Conservation (phyloP, 352 stramenopile species). For the Phytophthora melonis region DNA sequence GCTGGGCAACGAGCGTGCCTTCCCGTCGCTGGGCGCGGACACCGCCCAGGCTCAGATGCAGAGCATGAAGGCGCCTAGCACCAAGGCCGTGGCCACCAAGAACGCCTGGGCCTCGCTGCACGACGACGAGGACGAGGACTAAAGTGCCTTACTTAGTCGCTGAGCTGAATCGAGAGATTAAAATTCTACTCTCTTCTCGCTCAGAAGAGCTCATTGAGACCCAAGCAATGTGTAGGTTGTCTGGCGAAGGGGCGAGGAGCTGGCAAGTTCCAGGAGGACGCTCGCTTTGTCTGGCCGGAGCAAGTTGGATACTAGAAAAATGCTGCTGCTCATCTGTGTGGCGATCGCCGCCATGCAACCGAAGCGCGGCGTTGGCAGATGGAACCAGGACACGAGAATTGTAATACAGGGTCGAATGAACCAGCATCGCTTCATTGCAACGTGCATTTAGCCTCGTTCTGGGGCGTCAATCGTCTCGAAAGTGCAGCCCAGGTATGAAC, state of each 20-base stretch:
- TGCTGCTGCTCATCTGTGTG: constrained; percentile 22
- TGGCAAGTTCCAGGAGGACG: constrained; percentile 3
- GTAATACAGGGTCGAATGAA: constrained; percentile 27
- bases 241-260: neutral
- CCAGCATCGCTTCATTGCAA: constrained; percentile 24
- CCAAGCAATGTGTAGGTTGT: neutral
- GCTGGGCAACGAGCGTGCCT: constrained; percentile 78
- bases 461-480: constrained; percentile 46
- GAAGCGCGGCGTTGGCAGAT: constrained; percentile 9
- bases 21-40: constrained; percentile 77
- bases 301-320: constrained; percentile 4
- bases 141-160: constrained; percentile 9
- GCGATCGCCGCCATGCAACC: constrained; percentile 1
- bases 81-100: constrained; percentile 74
- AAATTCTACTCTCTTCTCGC: neutral
- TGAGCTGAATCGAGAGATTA: neutral
- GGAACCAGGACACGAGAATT: constrained; percentile 12
- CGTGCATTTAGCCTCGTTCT: constrained; percentile 18
- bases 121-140: constrained; percentile 73
- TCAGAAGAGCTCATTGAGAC: neutral
- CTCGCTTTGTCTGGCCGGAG: constrained; percentile 17
- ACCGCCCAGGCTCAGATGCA: constrained; percentile 56
- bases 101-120: constrained; percentile 78
- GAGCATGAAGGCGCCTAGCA: constrained; percentile 69
- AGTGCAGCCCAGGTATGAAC: constrained; percentile 66